Conservation (phyloP, 108 stramenopile species). For the Craspedostauros australis region DNA sequence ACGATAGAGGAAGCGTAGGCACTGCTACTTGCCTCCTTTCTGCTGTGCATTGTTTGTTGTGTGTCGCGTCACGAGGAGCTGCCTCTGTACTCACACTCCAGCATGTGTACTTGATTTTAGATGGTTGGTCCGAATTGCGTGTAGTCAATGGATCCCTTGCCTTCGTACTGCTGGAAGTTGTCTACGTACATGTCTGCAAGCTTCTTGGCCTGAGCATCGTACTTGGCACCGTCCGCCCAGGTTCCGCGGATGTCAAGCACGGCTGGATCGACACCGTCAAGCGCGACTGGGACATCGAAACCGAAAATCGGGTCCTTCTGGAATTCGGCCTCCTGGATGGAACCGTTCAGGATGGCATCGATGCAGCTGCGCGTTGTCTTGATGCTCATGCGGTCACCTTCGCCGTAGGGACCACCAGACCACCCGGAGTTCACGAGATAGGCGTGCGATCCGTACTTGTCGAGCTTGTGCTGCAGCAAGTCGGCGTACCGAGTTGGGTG, state of each 20-base stretch:
- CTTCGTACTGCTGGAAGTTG: slow-evolving; percentile 93
- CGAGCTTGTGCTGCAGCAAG: slow-evolving; percentile 87
- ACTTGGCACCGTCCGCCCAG: slow-evolving; percentile 83
- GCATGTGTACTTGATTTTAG: too few species aligned
- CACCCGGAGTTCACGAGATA: slow-evolving; percentile 98
- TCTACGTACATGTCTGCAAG: slow-evolving; percentile 89
- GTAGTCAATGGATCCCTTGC: slow-evolving; percentile 77
- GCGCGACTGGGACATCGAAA: slow-evolving; percentile 80
- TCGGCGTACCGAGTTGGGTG: slow-evolving; percentile 95
- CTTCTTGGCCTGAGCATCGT: slow-evolving; percentile 81
- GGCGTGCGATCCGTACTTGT: slow-evolving; percentile 79
- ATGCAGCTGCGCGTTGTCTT: slow-evolving; percentile 93
- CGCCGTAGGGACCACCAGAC: slow-evolving; percentile 94
- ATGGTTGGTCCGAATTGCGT: slow-evolving; percentile 78
- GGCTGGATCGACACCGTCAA: slow-evolving; percentile 72
- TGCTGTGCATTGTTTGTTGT: too few species aligned
- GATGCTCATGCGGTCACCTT: slow-evolving; percentile 95
- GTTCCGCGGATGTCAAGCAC: slow-evolving; percentile 85
- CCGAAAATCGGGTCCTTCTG: slow-evolving; percentile 83
- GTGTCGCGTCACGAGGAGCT: too few species aligned
- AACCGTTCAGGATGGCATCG: slow-evolving; percentile 92
- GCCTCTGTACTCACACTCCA: too few species aligned
- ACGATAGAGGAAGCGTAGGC: too few species aligned
- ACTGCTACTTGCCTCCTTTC: too few species aligned
- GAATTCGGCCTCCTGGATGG: slow-evolving; percentile 76